A percentile compares a stretch with the other conserved stretches of the same genome.
Evolutionary conservation across 352 stramenopile species (phyloP).

Genomic region (Phytophthora pinifolia): DNA sequence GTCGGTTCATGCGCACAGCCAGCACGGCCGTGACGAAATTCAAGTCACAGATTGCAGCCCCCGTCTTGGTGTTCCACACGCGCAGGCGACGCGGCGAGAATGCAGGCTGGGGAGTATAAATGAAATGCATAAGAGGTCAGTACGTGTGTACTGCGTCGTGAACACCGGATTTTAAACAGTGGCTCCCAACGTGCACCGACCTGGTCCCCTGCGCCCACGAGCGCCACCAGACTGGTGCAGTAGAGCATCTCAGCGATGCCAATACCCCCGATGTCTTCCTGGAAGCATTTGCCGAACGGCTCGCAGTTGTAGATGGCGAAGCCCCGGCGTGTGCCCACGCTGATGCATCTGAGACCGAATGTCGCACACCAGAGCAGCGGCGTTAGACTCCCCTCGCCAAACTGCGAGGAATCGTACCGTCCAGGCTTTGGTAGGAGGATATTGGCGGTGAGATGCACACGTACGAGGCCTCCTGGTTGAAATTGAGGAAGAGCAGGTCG

Average conservation of each 20-base stretch:
- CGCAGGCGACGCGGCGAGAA: constrained; percentile 90
- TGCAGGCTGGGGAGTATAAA: constrained; percentile 53
- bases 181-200: constrained; percentile 23
- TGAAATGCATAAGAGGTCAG: background rate
- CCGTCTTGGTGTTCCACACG: constrained; percentile 93
- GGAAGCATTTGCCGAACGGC: constrained; percentile 89
- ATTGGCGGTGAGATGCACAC: constrained; percentile 2
- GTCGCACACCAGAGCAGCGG: background rate
- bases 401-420: background rate
- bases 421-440: background rate
- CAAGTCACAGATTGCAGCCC: constrained; percentile 88
- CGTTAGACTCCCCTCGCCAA: too few species aligned
- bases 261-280: constrained; percentile 87
- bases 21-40: constrained; percentile 92
- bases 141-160: too few species aligned
- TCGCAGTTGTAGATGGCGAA: constrained; percentile 93
- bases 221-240: constrained; percentile 90
- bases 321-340: constrained; percentile 83
- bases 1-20: constrained; percentile 90
- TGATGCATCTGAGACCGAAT: constrained; percentile 76
- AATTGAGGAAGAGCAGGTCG: constrained; percentile 89
- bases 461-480: constrained; percentile 92
- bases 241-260: constrained; percentile 93
- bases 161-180: too few species aligned
- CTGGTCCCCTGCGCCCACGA: constrained; percentile 90